Evolutionary conservation across 192 early-diverging fungal species (phyloP).

Genomic region (Podochytrium sp.): DNA sequence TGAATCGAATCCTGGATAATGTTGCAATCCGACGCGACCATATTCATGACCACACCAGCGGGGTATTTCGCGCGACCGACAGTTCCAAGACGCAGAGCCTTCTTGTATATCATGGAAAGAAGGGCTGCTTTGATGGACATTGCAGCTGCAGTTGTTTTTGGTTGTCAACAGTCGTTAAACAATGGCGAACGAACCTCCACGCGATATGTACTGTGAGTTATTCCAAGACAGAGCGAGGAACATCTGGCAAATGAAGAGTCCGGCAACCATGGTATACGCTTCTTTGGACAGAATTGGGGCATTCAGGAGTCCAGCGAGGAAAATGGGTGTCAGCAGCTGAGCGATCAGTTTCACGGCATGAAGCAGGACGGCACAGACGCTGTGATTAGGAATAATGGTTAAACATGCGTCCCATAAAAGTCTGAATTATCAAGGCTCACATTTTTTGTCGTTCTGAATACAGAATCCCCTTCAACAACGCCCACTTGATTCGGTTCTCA

Average conservation of each 20-base stretch:
- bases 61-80: conserved; percentile 11
- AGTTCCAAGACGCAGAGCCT: conserved; percentile 15
- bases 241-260: conserved; percentile 11
- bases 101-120: conserved; percentile 16
- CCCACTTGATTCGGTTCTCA: conserved; percentile 16
- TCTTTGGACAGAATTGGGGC: not conserved
- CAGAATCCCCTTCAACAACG: not conserved
- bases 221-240: conserved; percentile 18
- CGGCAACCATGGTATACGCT: conserved; percentile 7
- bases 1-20: not conserved
- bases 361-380: not conserved
- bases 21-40: conserved; percentile 14
- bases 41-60: conserved; percentile 23
- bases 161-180: not conserved
- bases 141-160: not conserved
- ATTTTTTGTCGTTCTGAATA: conserved; percentile 1
- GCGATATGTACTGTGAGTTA: conserved; percentile 26
- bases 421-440: too few relatives aligned
- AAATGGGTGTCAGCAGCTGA: conserved; percentile 6
- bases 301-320: conserved; percentile 5
- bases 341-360: not conserved
- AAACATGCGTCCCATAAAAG: too few relatives aligned
- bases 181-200: not conserved
- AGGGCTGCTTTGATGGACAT: conserved; percentile 17
- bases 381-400: too few relatives aligned